Evolutionary conservation across 768 basidiomycete species (phyloP).

Genomic region (Trametes coccinea): DNA sequence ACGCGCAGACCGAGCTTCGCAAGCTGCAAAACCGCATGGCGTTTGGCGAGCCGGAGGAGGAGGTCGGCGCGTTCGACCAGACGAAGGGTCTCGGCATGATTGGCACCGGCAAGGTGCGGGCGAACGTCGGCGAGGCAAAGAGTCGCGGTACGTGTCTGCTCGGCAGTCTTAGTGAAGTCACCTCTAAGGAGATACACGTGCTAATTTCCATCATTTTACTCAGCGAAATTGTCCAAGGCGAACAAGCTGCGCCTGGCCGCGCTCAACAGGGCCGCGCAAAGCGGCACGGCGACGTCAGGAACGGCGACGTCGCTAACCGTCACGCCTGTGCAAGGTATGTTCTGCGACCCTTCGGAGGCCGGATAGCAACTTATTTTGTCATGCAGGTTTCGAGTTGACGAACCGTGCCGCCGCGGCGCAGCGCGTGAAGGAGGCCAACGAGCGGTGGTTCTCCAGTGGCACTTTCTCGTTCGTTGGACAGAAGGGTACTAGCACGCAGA

Average conservation of each 20-base stretch:
- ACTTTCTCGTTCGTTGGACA: slow-evolving; percentile 78
- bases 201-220: slow-evolving; percentile 5
- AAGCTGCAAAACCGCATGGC: slow-evolving; percentile 97
- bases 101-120: slow-evolving; percentile 89
- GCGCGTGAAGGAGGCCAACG: slow-evolving; percentile 93
- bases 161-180: neutral
- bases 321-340: slow-evolving; percentile 89
- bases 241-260: slow-evolving; percentile 90
- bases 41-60: slow-evolving; percentile 94
- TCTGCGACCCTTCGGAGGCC: slow-evolving; percentile 7
- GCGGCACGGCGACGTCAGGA: slow-evolving; percentile 60
- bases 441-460: slow-evolving; percentile 91
- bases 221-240: slow-evolving; percentile 94
- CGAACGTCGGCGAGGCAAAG: slow-evolving; percentile 83
- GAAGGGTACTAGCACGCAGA: slow-evolving; percentile 38
- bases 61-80: slow-evolving; percentile 95
- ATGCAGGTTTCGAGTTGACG: slow-evolving; percentile 86
- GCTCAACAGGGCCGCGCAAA: slow-evolving; percentile 74
- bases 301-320: slow-evolving; percentile 91
- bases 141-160: slow-evolving; percentile 68
- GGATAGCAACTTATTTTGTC: slow-evolving; percentile 10
- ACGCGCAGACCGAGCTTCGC: slow-evolving; percentile 93
- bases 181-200: neutral
- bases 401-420: slow-evolving; percentile 86
- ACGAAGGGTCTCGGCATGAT: slow-evolving; percentile 99